Base-by-base conservation (phyloP, 306 rosid genomes). In the Sechiopsis laciniata region DNA sequence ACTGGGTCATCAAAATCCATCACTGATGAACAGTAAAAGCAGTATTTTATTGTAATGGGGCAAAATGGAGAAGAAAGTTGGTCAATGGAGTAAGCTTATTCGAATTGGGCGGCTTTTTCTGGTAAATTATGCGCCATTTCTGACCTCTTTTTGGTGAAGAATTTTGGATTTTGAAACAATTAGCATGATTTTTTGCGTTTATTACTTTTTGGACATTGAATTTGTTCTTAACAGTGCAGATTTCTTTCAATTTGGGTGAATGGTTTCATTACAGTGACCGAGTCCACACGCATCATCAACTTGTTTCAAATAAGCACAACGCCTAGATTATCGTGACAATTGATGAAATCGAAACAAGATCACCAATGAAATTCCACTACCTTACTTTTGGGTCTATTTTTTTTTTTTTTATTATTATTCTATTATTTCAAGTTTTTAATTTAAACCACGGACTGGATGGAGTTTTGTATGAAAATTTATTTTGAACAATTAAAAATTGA, bases 271-370 rank as follows among this genome's bases (percentile, higher is more conserved):
- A 13, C 58, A 69, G 58, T 8, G 2, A 19, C 35, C 7, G 1
- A 22, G 56, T 69, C 73, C 14, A 48, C 73, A 14, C 73, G 58
- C 26, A 21, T 69, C 26, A 21, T 69, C 22, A 10, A 17, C 14
- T 11, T 42, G 48, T 69, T 40, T 48, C 57, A 48, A 69, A 50
- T 50, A 21, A 69, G 35, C 1, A 50, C 73, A 68, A 50, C 73
- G 73, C 73, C 73, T 69, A 14, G 73, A 69, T 69, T 69, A 50
- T 13, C 21, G 58, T 14, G 21, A 50, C 21, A 13, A 50, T 52
- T 21, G 57, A 15, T 68, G 40, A 68, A 68, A 0, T 17, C 21
- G 21, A 19, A 42, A 19, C 17, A 11, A 2, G 15, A 9, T 64
- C 70, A 64, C 50, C 52, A 35, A 40, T 65, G 7, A 65, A 65